Conservation (phyloP, 345 rosid species). For the Sisymbrium altissimum region DNA sequence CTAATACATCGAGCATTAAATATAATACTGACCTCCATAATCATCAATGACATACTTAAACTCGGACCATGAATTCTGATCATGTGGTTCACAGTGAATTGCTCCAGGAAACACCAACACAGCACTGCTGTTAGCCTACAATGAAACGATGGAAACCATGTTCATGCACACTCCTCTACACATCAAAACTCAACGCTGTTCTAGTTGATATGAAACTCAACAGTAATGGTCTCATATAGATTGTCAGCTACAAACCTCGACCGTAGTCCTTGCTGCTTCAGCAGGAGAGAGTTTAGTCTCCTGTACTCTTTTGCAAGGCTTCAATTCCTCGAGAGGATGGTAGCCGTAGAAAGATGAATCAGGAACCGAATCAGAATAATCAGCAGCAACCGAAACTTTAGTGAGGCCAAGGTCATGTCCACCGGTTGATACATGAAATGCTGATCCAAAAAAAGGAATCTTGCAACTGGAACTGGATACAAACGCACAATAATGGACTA, state of each 20-base stretch:
- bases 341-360: conserved; percentile 84
- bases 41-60: conserved; percentile 80
- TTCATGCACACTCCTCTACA: conserved; percentile 10
- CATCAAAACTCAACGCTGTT: neutral
- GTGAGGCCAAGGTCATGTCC: conserved; percentile 58
- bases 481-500: neutral
- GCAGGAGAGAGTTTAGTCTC: conserved; percentile 66
- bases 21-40: conserved; percentile 68
- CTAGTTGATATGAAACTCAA: neutral
- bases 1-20: neutral
- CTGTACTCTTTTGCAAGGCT: conserved; percentile 52
- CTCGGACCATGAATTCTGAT: conserved; percentile 80
- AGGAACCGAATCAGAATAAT: conserved; percentile 88
- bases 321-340: conserved; percentile 91
- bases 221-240: neutral
- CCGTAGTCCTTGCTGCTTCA: conserved; percentile 82
- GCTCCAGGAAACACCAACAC: conserved; percentile 83
- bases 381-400: conserved; percentile 95
- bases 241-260: conserved; percentile 52
- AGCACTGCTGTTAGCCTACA: conserved; percentile 70
- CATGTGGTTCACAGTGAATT: conserved; percentile 84
- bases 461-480: conserved; percentile 47
- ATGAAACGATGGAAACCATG: neutral
- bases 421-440: conserved; percentile 48
- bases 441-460: conserved; percentile 49